Percentiles rank a stretch among this genome's conserved stretches.
These are phyloP conservation scores for Pseudoneurospora amorphoporcata DNA, from an alignment of 495 filamentous ascomycete genomes.

Conservation along the genomic window DNA sequence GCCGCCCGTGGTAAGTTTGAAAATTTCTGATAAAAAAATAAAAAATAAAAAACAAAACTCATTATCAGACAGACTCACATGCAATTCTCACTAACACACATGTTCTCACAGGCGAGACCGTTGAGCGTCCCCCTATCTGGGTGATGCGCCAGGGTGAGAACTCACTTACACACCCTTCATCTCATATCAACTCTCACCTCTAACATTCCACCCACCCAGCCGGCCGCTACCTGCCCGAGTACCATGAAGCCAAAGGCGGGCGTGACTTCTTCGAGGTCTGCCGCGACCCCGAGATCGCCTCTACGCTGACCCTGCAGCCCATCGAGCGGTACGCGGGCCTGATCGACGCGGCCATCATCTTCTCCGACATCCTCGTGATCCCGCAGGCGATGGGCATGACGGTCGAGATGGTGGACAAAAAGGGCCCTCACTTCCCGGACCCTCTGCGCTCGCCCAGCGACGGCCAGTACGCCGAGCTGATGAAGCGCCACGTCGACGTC, in stretches of 20 bases:
- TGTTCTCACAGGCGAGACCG: constrained; percentile 58
- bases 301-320: constrained; percentile 83
- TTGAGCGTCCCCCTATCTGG: constrained; percentile 91
- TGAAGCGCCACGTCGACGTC: constrained; percentile 72
- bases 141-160: constrained; percentile 91
- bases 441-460: constrained; percentile 70
- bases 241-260: constrained; percentile 81
- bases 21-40: background rate
- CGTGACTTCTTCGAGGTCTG: constrained; percentile 97
- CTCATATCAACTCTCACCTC: background rate
- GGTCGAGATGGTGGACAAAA: constrained; percentile 94
- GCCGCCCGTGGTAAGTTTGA: constrained; percentile 65
- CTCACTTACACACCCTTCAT: background rate
- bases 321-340: constrained; percentile 83
- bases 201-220: constrained; percentile 46
- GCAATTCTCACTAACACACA: background rate
- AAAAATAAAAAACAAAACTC: background rate
- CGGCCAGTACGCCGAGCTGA: constrained; percentile 66
- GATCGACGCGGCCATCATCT: constrained; percentile 96
- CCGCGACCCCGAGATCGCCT: constrained; percentile 83
- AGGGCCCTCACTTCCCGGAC: constrained; percentile 86
- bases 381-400: constrained; percentile 96
- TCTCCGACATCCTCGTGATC: constrained; percentile 96
- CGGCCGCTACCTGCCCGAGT: constrained; percentile 94
- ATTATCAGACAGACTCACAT: background rate